Evolutionary conservation across 108 stramenopile genomes (phyloP), one percentile per base, ranked within the genome.

Genomic region (Hondaea fermentalgiana): DNA sequence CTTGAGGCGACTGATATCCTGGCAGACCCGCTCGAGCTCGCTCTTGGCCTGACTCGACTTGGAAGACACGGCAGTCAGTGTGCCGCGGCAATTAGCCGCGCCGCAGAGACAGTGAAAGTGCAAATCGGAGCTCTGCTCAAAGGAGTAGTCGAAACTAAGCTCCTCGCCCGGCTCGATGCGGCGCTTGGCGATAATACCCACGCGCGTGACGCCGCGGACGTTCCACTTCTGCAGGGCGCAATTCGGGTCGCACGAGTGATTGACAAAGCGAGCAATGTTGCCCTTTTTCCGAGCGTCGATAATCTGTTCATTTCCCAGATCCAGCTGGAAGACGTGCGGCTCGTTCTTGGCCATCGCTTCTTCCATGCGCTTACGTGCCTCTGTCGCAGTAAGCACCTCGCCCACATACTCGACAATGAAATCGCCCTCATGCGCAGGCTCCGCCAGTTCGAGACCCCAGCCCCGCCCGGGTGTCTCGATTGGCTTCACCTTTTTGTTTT

Each of bases 241-340:
- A 91, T 97, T 98, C 8, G 99, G 99, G 44, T 98, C 95, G 89
- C 98, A 99, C 60, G 95, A 95, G 91, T 99, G 99, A 92, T 99
- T 99, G 90, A 98, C 96, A 90, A 97, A 99, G 6, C 99, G 94
- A 2, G 99, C 98, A 28, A 97, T 91, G 43, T 96, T 95, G 17
- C 99, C 99, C 53, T 93, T 89, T 45, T 92, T 88, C n/a, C 97
- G 94, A 14, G 98, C 98, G 92, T 99, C 99, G 55, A 99, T 91
- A 83, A 96, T 97, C 5, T 96, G 89, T 88, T 95, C 94, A 25
- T 93, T 91, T 87, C 97, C 97, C 42, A 99, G 90, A 10, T 97
- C 95, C 96, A 99, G 97, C 88, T 98, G 96, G 90, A 98, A 99
- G 87, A 97, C 44, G 35, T 90, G 87, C 44, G 51, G 10, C 45